Percentiles rank a stretch among this genome's conserved stretches.
Conservation (phyloP, 805 yeast genomes). For the Saccharomycopsis sp. region DNA sequence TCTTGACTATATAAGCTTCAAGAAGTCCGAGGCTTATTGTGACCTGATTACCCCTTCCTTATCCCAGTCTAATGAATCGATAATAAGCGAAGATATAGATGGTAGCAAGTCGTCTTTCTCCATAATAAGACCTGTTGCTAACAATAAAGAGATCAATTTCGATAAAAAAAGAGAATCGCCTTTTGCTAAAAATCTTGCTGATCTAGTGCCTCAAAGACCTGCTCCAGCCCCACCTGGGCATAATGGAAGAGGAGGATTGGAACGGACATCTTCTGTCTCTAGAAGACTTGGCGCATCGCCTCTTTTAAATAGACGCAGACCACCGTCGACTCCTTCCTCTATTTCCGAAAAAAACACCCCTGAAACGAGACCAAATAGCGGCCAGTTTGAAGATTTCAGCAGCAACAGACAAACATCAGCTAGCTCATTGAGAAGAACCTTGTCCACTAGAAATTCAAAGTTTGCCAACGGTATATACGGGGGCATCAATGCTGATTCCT, state of each 20-base stretch:
- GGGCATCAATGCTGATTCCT: background rate
- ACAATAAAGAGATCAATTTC: constrained; percentile 64
- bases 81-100: constrained; percentile 16
- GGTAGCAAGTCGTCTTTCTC: constrained; percentile 44
- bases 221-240: constrained; percentile 19
- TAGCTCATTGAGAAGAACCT: background rate
- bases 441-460: background rate
- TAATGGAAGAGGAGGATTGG: constrained; percentile 4
- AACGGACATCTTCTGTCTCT: constrained; percentile 8
- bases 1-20: constrained; percentile 52
- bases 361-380: constrained; percentile 20
- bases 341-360: background rate
- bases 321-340: background rate
- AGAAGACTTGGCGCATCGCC: constrained; percentile 8
- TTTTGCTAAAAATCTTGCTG: constrained; percentile 45
- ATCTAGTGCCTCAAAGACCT: constrained; percentile 26
- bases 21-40: constrained; percentile 24
- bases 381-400: constrained; percentile 21
- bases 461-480: background rate
- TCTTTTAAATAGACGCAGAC: background rate
- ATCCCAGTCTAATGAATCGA: background rate
- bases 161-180: constrained; percentile 76
- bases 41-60: background rate
- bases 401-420: background rate
- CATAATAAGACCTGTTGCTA: constrained; percentile 56